Conservation (phyloP, 2,329 filamentous ascomycete genomes). For the Curvularia eragrostidis region DNA sequence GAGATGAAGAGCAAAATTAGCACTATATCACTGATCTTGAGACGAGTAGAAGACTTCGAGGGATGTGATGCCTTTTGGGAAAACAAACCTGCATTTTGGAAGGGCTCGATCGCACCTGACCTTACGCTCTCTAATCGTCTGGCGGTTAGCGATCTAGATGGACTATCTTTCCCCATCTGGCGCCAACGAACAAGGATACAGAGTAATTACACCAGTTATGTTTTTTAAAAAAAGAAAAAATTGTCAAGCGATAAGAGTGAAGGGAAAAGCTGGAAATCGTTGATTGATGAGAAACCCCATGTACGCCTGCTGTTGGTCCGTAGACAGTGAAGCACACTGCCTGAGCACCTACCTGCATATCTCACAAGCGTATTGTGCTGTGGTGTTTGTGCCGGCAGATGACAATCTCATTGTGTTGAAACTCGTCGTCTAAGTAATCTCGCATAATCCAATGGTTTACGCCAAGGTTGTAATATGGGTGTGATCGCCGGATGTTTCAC, state of each 20-base stretch:
- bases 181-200: too few species aligned
- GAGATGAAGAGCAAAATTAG: neutral
- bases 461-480: neutral
- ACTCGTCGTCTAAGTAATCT: neutral
- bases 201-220: neutral
- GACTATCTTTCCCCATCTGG: neutral
- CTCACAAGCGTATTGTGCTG: neutral
- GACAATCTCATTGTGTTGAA: neutral
- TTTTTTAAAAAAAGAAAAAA: neutral
- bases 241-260: neutral
- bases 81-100: conserved; percentile 1
- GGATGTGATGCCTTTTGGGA: neutral
- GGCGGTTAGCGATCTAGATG: neutral
- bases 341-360: neutral
- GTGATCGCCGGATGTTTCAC: neutral
- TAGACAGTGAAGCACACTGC: neutral
- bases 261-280: neutral
- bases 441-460: neutral
- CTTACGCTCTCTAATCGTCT: conserved; percentile 1
- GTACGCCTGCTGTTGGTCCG: neutral
- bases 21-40: neutral
- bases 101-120: neutral
- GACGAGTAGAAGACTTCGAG: neutral
- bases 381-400: neutral
- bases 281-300: neutral